Percentiles rank a stretch among this genome's conserved stretches.
Conservation (phyloP, 2,329 filamentous ascomycete genomes). For the Paramyrothecium roridum region DNA sequence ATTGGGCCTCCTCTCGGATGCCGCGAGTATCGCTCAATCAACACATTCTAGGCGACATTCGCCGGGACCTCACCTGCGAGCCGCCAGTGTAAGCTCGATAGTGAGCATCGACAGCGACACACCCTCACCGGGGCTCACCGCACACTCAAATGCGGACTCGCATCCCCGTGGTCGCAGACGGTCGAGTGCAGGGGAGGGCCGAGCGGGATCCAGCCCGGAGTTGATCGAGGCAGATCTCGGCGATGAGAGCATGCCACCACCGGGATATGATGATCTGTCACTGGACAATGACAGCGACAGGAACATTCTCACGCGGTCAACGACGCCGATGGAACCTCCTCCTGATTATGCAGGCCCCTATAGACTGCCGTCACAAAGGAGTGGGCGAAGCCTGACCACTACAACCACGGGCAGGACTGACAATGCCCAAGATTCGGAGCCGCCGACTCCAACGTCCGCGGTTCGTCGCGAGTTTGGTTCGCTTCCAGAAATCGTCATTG, state of each 20-base stretch:
- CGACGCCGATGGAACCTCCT: conserved; percentile 46
- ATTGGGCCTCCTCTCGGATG: conserved; percentile 67
- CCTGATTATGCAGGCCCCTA: conserved; percentile 47
- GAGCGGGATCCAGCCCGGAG: conserved; percentile 50
- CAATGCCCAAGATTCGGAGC: too few relatives aligned
- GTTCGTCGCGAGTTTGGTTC: not conserved
- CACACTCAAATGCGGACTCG: not conserved
- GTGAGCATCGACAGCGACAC: conserved; percentile 50
- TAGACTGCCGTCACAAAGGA: conserved; percentile 20
- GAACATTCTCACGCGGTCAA: conserved; percentile 29
- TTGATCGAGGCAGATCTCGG: conserved; percentile 49
- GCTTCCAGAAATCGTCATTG: conserved; percentile 7
- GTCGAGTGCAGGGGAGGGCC: conserved; percentile 21
- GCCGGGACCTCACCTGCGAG: conserved; percentile 35
- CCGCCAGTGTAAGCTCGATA: conserved; percentile 50
- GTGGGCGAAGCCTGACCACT: conserved; percentile 8
- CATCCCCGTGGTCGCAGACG: not conserved
- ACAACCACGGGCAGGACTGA: not conserved
- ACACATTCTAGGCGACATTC: conserved; percentile 29
- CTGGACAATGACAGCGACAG: conserved; percentile 34
- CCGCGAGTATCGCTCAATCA: conserved; percentile 57
- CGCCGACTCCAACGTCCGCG: not conserved
- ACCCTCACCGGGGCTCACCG: conserved; percentile 21
- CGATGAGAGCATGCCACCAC: conserved; percentile 46
- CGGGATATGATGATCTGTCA: conserved; percentile 51